phyloP scores from a whole-genome alignment of 257 asterid species.

The Petunia axillaris region DNA sequence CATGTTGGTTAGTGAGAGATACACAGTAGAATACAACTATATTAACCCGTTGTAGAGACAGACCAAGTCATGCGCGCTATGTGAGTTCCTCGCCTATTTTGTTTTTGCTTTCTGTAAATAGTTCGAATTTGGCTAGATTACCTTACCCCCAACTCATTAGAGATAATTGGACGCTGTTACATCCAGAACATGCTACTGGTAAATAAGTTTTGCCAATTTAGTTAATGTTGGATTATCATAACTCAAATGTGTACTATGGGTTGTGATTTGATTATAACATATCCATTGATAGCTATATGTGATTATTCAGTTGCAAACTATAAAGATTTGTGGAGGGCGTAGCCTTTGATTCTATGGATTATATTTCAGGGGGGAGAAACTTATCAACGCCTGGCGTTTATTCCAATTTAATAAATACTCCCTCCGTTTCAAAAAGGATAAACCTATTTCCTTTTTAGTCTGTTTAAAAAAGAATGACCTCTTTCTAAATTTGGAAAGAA shows the following conservation, averaged over 20 bases:
- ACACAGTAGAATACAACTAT: neutral
- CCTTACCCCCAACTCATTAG: neutral
- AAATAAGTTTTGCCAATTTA: constrained; percentile 12
- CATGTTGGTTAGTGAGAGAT: neutral
- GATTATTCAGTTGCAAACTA: too few species aligned
- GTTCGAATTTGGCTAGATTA: neutral
- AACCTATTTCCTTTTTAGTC: too few species aligned
- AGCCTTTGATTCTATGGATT: too few species aligned
- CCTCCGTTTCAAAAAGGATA: too few species aligned
- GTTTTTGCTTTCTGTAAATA: neutral
- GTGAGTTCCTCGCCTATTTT: neutral
- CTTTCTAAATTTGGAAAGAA: too few species aligned
- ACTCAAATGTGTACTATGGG: neutral
- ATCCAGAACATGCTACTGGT: neutral
- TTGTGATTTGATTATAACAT: neutral
- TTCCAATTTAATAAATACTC: too few species aligned
- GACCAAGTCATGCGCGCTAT: neutral
- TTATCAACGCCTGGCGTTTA: too few species aligned
- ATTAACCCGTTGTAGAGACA: too few species aligned
- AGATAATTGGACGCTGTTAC: neutral
- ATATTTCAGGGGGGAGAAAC: too few species aligned
- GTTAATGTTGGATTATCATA: neutral
- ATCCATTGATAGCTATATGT: too few species aligned
- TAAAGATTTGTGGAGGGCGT: neutral
- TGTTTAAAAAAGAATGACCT: too few species aligned